Conservation (phyloP, 2,329 filamentous ascomycete genomes). For the Malbranchea zuffiana region DNA sequence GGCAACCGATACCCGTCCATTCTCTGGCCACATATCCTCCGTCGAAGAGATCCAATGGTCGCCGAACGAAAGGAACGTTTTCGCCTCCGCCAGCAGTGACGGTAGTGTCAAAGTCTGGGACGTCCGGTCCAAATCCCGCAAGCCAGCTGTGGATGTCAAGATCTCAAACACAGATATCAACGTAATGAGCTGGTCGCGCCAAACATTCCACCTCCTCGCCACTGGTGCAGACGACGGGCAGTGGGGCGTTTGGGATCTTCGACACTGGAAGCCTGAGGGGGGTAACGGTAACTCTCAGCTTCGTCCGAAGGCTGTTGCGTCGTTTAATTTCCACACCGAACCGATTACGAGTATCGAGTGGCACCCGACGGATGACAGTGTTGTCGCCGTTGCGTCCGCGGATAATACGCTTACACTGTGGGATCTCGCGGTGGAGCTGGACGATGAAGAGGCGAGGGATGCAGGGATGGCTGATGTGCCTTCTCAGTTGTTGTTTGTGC, state of each 20-base stretch:
- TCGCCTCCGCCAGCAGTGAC: conserved; percentile 86
- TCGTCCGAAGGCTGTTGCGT: conserved; percentile 71
- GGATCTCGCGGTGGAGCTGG: conserved; percentile 92
- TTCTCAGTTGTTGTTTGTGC: conserved; percentile 88
- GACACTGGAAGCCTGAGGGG: conserved; percentile 72
- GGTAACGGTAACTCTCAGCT: conserved; percentile 37
- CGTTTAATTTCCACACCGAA: conserved; percentile 90
- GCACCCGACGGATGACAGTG: conserved; percentile 95
- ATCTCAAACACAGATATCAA: conserved; percentile 83
- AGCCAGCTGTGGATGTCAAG: conserved; percentile 76
- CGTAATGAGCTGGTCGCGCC: conserved; percentile 87
- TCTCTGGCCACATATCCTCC: conserved; percentile 71
- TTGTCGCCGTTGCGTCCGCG: conserved; percentile 80
- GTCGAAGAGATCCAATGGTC: conserved; percentile 98
- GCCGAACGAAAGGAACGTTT: conserved; percentile 82
- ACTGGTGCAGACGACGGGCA: conserved; percentile 87
- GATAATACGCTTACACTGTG: conserved; percentile 92
- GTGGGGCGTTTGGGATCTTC: conserved; percentile 93
- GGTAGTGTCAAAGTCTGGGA: conserved; percentile 96
- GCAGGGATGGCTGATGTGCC: conserved; percentile 82
- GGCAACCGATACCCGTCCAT: conserved; percentile 73
- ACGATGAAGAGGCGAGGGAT: conserved; percentile 91
- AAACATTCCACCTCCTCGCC: conserved; percentile 80
- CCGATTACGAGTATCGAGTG: conserved; percentile 94
- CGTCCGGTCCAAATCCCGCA: conserved; percentile 76